Base-by-base conservation (phyloP, 1,139 yeast genomes). In the Ashbya aceris region DNA sequence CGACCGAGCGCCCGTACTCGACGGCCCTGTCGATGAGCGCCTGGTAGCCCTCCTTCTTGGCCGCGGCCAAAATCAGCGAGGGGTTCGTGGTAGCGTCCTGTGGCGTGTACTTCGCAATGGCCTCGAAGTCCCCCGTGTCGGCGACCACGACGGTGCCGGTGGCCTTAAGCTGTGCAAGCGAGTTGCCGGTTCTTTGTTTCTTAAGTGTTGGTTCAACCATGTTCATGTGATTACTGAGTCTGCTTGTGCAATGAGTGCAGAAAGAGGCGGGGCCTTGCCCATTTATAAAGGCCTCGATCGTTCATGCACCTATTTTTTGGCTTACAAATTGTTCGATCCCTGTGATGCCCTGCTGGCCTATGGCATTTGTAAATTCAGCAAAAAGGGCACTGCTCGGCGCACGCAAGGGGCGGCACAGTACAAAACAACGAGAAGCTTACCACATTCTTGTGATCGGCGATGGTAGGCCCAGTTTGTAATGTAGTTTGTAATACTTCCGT, bases 41-140 rank as follows among this genome's bases (percentile, higher is more conserved):
- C 52, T 95, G 82, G 71, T 91, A 91, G 62, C 83, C 89, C 43
- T 91, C 70, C 73, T 87, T 85, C 70, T 83, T 85, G 49, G 97
- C 65, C 49, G 98, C 98, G 53, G 97, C 97, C 61, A 93, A 76
- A 62, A 91, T 91, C 73, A 91, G 76, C 38, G 98, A 89, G 55
- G 99, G 98, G 75, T 91, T 91, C 67, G 99, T 91, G 63, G 98
- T 91, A 54, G 98, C 96, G 70, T 91, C 98, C 74, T 91, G 97
- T 56, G 98, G 98, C 61, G 91, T 86, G 75, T 83, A 91, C 71
- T 87, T 86, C 64, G 96, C 96, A 65, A 91, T 91, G 54, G 93
- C 82, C 68, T 87, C 97, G 65, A 91, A 91, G 70, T 91, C 98
- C 74, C 98, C 98, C 51, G 97, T 89, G 73, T 91, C 98, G 54